Conservation (phyloP, 495 filamentous ascomycete genomes). For the Penicillium pulvis region DNA sequence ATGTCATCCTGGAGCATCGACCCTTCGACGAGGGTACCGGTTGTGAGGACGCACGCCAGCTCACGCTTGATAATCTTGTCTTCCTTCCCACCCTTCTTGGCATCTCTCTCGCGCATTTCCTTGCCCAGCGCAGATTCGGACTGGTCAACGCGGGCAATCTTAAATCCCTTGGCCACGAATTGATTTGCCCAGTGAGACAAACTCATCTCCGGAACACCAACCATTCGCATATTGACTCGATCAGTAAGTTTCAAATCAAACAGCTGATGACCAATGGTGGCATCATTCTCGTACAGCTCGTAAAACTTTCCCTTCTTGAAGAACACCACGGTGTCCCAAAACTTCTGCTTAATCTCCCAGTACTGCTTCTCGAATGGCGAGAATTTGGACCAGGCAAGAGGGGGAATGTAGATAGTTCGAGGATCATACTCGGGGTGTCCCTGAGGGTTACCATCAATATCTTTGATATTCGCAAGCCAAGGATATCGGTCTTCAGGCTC, state of each 20-base stretch:
- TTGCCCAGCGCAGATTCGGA: conserved; percentile 93
- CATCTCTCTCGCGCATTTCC: conserved; percentile 92
- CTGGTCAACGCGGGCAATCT: conserved; percentile 96
- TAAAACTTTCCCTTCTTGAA: conserved; percentile 99
- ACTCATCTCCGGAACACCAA: conserved; percentile 88
- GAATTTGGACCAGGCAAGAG: conserved; percentile 72
- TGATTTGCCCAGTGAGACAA: conserved; percentile 92
- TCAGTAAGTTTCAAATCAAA: conserved; percentile 99
- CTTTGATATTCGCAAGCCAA: conserved; percentile 84
- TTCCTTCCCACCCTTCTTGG: conserved; percentile 58
- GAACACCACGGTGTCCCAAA: conserved; percentile 97
- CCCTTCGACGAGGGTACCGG: conserved; percentile 90
- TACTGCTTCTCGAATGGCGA: conserved; percentile 97
- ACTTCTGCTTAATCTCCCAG: conserved; percentile 99
- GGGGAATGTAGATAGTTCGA: conserved; percentile 86
- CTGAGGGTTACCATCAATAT: conserved; percentile 77
- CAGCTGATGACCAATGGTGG: conserved; percentile 92
- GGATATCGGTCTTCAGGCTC: conserved; percentile 82
- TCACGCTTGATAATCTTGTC: conserved; percentile 95
- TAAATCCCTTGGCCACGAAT: conserved; percentile 91
- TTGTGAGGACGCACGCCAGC: conserved; percentile 85
- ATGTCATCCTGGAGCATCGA: conserved; percentile 98
- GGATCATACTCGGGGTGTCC: conserved; percentile 91
- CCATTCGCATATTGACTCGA: conserved; percentile 99
- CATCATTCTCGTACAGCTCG: conserved; percentile 97